phyloP scores from a whole-genome alignment of 2,329 filamentous ascomycete species.

The Cladophialophora carrionii region DNA sequence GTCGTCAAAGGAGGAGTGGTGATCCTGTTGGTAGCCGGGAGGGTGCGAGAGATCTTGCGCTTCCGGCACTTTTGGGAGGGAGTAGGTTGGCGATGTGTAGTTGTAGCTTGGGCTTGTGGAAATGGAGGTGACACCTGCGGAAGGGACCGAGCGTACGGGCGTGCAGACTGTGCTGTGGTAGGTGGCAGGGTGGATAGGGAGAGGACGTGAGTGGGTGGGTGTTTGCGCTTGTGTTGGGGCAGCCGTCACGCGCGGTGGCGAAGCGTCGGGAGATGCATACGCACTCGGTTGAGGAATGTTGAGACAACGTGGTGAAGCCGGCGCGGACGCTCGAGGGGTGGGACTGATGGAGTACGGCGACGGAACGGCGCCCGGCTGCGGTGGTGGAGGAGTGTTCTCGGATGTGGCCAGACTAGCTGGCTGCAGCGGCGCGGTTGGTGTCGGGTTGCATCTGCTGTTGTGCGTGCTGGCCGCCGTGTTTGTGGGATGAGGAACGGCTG shows the following conservation, averaged over 20 bases:
- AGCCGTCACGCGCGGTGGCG: slow-evolving; percentile 19
- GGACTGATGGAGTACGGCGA: slow-evolving; percentile 2
- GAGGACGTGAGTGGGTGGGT: slow-evolving; percentile 15
- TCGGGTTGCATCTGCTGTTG: slow-evolving; percentile 30
- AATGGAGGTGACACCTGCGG: slow-evolving; percentile 21
- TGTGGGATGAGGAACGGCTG: slow-evolving; percentile 28
- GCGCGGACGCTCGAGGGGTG: slow-evolving; percentile 13
- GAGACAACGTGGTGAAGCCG: slow-evolving; percentile 17
- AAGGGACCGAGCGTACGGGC: slow-evolving; percentile 16
- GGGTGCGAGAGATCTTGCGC: slow-evolving; percentile 39
- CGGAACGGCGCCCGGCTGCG: slow-evolving; percentile 28
- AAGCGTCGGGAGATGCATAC: slow-evolving; percentile 11
- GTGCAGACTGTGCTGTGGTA: slow-evolving; percentile 15
- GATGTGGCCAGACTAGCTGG: background rate
- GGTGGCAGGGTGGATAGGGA: slow-evolving; percentile 16
- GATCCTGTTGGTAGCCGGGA: slow-evolving; percentile 42
- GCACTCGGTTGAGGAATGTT: slow-evolving; percentile 10
- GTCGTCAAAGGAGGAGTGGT: slow-evolving; percentile 36
- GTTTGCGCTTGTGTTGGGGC: slow-evolving; percentile 22
- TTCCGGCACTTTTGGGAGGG: slow-evolving; percentile 8
- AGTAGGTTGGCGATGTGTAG: background rate
- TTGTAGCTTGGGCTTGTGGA: slow-evolving; percentile 13
- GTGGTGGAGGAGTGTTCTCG: slow-evolving; percentile 24
- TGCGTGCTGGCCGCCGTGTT: slow-evolving; percentile 27
- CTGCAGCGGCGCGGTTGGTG: slow-evolving; percentile 15